phyloP scores from a whole-genome alignment of 176 grass and related monocot species.

The Leersia perrieri region DNA sequence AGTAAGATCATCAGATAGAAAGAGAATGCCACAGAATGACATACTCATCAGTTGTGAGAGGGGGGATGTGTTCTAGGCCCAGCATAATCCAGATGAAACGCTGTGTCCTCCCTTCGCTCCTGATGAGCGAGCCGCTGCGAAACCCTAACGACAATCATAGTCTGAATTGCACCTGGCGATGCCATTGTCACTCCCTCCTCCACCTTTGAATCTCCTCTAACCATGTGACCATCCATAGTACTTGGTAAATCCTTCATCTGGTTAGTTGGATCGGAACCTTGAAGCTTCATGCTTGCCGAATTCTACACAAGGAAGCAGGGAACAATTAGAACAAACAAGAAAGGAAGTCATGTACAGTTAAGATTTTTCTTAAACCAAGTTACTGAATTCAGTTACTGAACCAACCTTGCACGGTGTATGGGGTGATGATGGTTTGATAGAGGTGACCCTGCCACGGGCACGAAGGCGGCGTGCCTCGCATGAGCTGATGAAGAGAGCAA shows the following conservation, averaged over 20 bases:
- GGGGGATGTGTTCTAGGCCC: constrained; percentile 66
- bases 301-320: constrained; percentile 15
- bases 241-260: not conserved
- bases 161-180: constrained; percentile 6
- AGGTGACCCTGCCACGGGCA: not conserved
- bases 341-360: not conserved
- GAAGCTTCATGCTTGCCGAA: constrained; percentile 8
- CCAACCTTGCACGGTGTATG: constrained; percentile 48
- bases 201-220: not conserved
- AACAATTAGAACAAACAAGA: not conserved
- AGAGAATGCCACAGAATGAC: not conserved
- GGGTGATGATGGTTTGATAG: not conserved
- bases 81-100: constrained; percentile 75
- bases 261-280: not conserved
- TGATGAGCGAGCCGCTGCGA: not conserved
- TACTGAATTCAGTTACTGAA: not conserved
- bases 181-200: not conserved
- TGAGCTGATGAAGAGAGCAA: constrained; percentile 33
- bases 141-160: constrained; percentile 3
- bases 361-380: not conserved
- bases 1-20: not conserved
- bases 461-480: constrained; percentile 43
- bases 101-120: constrained; percentile 10
- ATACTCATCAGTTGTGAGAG: constrained; percentile 62
- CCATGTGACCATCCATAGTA: not conserved